These are phyloP conservation scores for Fusarium nygamai DNA, from an alignment of 2,329 filamentous ascomycete genomes.

Conservation along the genomic window DNA sequence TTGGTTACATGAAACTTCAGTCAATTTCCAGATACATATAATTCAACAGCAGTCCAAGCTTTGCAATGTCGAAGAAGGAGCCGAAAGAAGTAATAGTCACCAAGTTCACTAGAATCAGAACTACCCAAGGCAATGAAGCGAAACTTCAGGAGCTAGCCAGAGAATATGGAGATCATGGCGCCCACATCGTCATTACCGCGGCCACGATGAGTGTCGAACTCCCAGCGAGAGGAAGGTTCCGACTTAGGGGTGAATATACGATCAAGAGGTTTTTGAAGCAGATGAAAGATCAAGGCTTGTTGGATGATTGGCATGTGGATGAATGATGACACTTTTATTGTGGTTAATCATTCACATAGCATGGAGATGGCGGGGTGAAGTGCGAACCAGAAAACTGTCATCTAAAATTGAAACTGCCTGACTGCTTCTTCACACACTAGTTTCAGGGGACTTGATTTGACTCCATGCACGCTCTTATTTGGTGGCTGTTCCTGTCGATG, in stretches of 20 bases:
- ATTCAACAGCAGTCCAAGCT: rapidly evolving
- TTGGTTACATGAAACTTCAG: neutral
- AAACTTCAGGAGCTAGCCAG: neutral
- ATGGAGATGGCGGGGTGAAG: neutral
- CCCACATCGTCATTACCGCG: neutral
- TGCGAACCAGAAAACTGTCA: neutral
- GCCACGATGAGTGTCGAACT: neutral
- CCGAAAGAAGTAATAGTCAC: neutral
- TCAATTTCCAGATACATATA: neutral
- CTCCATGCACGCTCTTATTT: neutral
- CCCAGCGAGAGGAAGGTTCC: neutral
- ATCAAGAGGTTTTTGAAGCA: neutral
- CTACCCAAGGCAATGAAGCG: neutral
- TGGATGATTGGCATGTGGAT: neutral
- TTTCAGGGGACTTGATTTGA: neutral
- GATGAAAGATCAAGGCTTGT: neutral
- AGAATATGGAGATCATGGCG: neutral
- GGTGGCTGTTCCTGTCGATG: neutral
- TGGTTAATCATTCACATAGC: neutral
- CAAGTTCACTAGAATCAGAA: neutral
- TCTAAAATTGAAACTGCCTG: neutral
- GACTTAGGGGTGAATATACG: neutral
- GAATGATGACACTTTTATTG: neutral
- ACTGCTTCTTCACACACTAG: neutral
- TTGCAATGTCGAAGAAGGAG: neutral